These are phyloP conservation scores for Theobroma grandiflorum DNA, from an alignment of 441 rosid genomes.

Conservation along the genomic window DNA sequence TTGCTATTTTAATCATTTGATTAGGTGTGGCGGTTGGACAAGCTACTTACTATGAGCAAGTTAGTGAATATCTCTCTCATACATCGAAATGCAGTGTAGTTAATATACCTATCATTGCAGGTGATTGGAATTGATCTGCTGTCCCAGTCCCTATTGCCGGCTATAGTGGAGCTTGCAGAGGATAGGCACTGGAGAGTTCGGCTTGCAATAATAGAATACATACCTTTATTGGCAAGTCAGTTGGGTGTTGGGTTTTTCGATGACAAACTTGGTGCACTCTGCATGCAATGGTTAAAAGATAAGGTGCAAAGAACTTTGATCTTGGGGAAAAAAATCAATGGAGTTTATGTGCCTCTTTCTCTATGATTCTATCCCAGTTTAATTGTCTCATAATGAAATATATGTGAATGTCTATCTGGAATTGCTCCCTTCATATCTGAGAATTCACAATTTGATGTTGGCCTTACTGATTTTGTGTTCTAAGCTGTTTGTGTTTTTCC, in stretches of 20 bases:
- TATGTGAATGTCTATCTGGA: background rate
- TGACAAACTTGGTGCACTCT: slow-evolving; percentile 95
- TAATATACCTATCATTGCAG: slow-evolving; percentile 38
- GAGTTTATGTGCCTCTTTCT: background rate
- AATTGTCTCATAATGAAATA: background rate
- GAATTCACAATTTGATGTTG: background rate
- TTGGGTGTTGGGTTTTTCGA: slow-evolving; percentile 96
- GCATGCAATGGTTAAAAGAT: slow-evolving; percentile 99
- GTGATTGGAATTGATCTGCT: slow-evolving; percentile 85
- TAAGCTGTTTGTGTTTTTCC: background rate
- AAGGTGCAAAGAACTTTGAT: slow-evolving; percentile 24
- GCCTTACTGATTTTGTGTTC: background rate
- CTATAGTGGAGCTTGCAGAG: slow-evolving; percentile 89
- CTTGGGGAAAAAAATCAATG: background rate
- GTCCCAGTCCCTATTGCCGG: slow-evolving; percentile 83
- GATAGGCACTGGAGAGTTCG: slow-evolving; percentile 91
- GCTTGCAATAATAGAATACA: slow-evolving; percentile 86
- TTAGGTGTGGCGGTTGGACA: slow-evolving; percentile 6
- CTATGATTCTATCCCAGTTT: background rate
- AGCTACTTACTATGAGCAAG: slow-evolving; percentile 7
- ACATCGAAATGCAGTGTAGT: background rate
- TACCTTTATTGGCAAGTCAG: slow-evolving; percentile 81
- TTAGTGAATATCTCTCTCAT: background rate
- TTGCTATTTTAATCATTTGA: slow-evolving; percentile 2
- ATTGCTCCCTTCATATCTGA: background rate